Evolutionary conservation across 2,329 filamentous ascomycete genomes (phyloP), one percentile per base, ranked within the genome.

Genomic region (Ceratocystis alfenasii): DNA sequence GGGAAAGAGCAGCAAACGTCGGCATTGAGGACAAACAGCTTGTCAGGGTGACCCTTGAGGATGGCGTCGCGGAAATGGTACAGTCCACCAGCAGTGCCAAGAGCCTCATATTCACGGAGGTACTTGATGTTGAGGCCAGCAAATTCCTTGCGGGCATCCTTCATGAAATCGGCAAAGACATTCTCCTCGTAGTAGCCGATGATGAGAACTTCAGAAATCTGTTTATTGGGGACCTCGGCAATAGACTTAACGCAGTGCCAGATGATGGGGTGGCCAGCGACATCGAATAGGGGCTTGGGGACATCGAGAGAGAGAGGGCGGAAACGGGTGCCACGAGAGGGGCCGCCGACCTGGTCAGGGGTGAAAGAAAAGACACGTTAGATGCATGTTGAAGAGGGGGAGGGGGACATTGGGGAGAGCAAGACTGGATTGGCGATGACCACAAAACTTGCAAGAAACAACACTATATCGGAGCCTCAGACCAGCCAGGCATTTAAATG

Each of bases 11-110:
- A 97, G 87, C 94, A 99, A 70, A 97, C 93, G 76, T 97, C 94
- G 72, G 92, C 93, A 76, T 99, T 99, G 74, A 97, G 83, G 67
- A 99, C 94, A 76, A 99, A 96, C 79, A 97, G 90, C 73, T 90
- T 87, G 76, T 96, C 92, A 48, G 94, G 94, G 70, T 87, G 86
- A 74, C 93, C 92, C 81, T 96, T 97, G 75, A 97, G 85, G 74
- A 99, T 97, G 70, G 90, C 90, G 83, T 99, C 94, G 74, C 94
- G 90, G 86, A 99, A 97, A 80, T 97, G 94, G 83, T 97, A 99
- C 59, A 99, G 85, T 69, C 94, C 94, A 71, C 94, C 94, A 36
- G 94, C 94, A 15, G 94, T 97, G 74, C 94, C 94, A 69, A 99
- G 80, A 67, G 94, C 92, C 77, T 95, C 88, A 80, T 99, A 99